Evolutionary conservation across 31 red algal species (phyloP).

Genomic region (Asparagopsis taxiformis): DNA sequence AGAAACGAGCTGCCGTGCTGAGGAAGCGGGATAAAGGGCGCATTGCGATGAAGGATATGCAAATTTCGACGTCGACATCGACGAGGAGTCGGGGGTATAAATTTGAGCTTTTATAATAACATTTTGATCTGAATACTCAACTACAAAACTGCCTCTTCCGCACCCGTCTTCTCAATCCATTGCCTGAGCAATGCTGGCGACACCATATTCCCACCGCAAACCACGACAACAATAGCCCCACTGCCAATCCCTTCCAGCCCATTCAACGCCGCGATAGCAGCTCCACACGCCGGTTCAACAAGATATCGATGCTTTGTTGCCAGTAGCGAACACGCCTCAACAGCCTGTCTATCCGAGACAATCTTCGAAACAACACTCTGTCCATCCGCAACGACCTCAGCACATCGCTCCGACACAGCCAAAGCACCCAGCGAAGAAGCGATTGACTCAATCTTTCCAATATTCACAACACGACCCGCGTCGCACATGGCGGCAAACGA

Average conservation of each 20-base stretch:
- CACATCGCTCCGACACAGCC: slow-evolving; percentile 56
- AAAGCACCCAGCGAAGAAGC: slow-evolving; percentile 81
- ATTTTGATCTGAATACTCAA: too few relatives aligned
- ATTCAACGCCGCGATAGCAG: slow-evolving; percentile 62
- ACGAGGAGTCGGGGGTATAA: too few relatives aligned
- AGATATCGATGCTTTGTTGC: slow-evolving; percentile 80
- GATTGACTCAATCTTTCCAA: slow-evolving; percentile 64
- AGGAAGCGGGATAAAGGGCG: slow-evolving; percentile 12
- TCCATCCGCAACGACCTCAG: slow-evolving; percentile 30
- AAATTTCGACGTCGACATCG: too few relatives aligned
- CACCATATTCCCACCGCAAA: slow-evolving; percentile 87
- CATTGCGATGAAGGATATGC: too few relatives aligned
- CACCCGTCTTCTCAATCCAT: slow-evolving; percentile 69
- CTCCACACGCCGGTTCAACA: slow-evolving; percentile 94
- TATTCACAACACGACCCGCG: slow-evolving; percentile 40
- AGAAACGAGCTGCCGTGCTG: slow-evolving; percentile 33
- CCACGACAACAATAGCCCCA: slow-evolving; percentile 75
- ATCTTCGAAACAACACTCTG: slow-evolving; percentile 32
- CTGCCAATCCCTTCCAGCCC: slow-evolving; percentile 7
- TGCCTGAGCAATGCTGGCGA: slow-evolving; percentile 60
- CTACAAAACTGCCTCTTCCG: slow-evolving; percentile 47
- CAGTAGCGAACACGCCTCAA: slow-evolving; percentile 71
- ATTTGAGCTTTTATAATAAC: too few relatives aligned
- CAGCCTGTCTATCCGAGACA: slow-evolving; percentile 71
- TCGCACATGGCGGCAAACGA: slow-evolving; percentile 73